Conservation (phyloP, 2,329 filamentous ascomycete genomes). For the Polytolypa hystricis region DNA sequence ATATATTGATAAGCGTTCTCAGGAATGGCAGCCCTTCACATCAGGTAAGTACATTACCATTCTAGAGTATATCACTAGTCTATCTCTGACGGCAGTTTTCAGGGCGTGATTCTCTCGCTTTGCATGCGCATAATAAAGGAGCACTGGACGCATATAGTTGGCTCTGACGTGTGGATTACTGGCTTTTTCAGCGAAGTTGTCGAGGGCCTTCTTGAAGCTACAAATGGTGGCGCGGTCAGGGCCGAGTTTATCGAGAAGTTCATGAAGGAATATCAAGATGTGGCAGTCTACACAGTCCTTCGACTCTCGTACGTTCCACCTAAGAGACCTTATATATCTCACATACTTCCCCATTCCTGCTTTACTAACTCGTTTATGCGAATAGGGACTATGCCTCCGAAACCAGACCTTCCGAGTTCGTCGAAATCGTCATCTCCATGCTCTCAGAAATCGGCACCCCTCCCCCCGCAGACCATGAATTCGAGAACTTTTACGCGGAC, state of each 20-base stretch:
- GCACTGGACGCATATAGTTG: conserved; percentile 54
- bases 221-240: conserved; percentile 48
- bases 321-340: neutral
- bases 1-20: conserved; percentile 51
- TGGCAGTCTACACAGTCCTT: conserved; percentile 72
- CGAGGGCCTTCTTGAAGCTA: conserved; percentile 47
- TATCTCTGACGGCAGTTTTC: conserved; percentile 12
- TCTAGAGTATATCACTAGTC: conserved; percentile 7
- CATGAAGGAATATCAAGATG: conserved; percentile 68
- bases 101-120: conserved; percentile 62
- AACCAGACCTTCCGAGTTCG: conserved; percentile 17
- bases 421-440: conserved; percentile 29
- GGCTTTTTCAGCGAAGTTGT: conserved; percentile 57
- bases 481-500: conserved; percentile 27
- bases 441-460: conserved; percentile 52
- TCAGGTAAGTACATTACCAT: conserved; percentile 21
- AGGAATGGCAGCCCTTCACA: conserved; percentile 48
- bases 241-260: conserved; percentile 68
- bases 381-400: conserved; percentile 26
- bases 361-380: neutral
- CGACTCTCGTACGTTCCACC: conserved; percentile 53
- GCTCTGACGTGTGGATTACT: conserved; percentile 56
- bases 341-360: neutral
- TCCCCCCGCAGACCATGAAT: conserved; percentile 37
- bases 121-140: conserved; percentile 77